phyloP scores from a whole-genome alignment of 768 basidiomycete genomes.

The Psilocybe subaeruginosa region DNA sequence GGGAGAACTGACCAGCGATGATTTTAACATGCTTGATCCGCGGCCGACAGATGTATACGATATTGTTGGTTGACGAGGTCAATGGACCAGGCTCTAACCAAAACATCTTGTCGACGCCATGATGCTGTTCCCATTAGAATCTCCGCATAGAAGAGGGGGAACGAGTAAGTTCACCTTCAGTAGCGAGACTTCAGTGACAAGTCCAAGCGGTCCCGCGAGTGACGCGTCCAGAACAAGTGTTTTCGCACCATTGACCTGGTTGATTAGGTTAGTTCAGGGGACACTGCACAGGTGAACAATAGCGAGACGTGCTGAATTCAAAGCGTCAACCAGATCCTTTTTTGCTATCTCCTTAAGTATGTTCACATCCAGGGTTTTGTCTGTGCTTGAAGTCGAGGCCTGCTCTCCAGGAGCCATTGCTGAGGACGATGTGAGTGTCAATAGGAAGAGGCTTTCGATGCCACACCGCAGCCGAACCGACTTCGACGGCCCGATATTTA shows the following conservation, averaged over 20 bases:
- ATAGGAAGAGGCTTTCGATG: background rate
- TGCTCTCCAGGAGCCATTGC: constrained; percentile 40
- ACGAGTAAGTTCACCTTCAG: constrained; percentile 68
- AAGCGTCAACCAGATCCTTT: constrained; percentile 79
- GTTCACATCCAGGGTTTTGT: constrained; percentile 58
- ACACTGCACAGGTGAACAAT: constrained; percentile 2
- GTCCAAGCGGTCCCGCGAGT: constrained; percentile 88
- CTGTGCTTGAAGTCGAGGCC: constrained; percentile 28
- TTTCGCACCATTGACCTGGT: constrained; percentile 89
- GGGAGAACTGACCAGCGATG: constrained; percentile 75
- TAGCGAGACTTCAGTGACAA: constrained; percentile 92
- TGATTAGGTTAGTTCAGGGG: constrained; percentile 13
- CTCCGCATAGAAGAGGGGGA: background rate
- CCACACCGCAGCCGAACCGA: background rate
- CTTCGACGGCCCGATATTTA: constrained; percentile 1
- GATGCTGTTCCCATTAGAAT: constrained; percentile 60
- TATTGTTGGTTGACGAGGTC: constrained; percentile 80
- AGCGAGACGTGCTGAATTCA: constrained; percentile 69
- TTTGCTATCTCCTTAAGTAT: constrained; percentile 77
- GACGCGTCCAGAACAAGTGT: constrained; percentile 92
- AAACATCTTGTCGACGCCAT: constrained; percentile 99
- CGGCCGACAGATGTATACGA: constrained; percentile 93
- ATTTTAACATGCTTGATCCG: constrained; percentile 84
- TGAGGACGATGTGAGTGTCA: background rate
- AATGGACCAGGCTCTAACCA: constrained; percentile 95